phyloP scores from a whole-genome alignment of 2,329 filamentous ascomycete genomes.

The Clonostachys sp. region DNA sequence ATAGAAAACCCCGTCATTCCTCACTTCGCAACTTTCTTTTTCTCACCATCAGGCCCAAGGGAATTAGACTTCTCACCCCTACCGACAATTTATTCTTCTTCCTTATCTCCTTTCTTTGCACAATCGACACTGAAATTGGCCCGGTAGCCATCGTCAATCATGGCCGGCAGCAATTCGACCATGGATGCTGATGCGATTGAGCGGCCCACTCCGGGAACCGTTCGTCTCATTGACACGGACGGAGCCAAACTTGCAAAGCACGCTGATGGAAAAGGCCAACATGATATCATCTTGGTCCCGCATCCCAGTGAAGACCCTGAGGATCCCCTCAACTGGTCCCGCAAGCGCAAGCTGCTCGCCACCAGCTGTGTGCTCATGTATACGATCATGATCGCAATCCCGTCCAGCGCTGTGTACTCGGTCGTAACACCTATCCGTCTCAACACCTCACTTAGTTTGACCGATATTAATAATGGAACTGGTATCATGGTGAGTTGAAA shows the following conservation, averaged over 20 bases:
- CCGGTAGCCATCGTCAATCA: too few relatives aligned
- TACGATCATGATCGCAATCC: slow-evolving; percentile 10
- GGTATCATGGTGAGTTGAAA: slow-evolving; percentile 14
- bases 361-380: slow-evolving; percentile 14
- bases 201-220: slow-evolving; percentile 2
- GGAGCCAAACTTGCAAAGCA: slow-evolving; percentile 1
- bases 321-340: slow-evolving; percentile 16
- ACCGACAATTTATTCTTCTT: too few relatives aligned
- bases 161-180: neutral
- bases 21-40: too few relatives aligned
- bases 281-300: slow-evolving; percentile 14
- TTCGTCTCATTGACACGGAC: slow-evolving; percentile 5
- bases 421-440: slow-evolving; percentile 17
- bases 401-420: slow-evolving; percentile 19
- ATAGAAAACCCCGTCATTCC: too few relatives aligned
- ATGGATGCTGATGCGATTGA: slow-evolving; percentile 1
- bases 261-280: slow-evolving; percentile 2
- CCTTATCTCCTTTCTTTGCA: too few relatives aligned
- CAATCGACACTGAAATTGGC: too few relatives aligned
- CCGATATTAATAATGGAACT: slow-evolving; percentile 20
- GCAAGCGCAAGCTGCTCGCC: slow-evolving; percentile 10
- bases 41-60: too few relatives aligned
- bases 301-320: slow-evolving; percentile 14
- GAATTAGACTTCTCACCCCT: too few relatives aligned
- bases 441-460: slow-evolving; percentile 11